Base-by-base conservation (phyloP, 208 protist genomes). In the Trypanosoma mega region DNA sequence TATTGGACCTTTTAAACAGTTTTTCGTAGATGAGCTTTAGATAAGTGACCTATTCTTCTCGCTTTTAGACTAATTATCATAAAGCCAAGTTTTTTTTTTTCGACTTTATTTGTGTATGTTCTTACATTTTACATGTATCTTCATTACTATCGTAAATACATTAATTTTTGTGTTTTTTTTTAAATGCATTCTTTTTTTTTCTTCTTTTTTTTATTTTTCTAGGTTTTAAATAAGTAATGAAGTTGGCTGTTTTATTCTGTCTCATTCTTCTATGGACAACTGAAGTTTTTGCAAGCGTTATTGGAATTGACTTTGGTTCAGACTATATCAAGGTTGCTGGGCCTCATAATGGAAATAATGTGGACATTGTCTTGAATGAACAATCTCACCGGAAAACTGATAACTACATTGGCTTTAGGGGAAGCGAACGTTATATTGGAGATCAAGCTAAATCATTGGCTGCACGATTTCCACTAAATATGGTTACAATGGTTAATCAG, bases 361-460 rank as follows among this genome's bases (percentile, higher is more conserved):
- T 98, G 23, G 90, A 98, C 71, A 95, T 98, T 57, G 89, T 98
- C 1, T 72, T 98, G 5, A 98, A 98, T 73, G 96, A 98, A 57
- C 78, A 97, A 48, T 94, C 91, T 14, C 73, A 85, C 41, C 79
- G 97, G 14, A 98, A 98, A 64, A 97, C 91, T 18, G 69, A 91
- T 16, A 93, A 86, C 36, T 90, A 80, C 33, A 78, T 98, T 60
- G 95, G 87, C 2, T 97, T 97, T 74, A 76, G 82, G 31, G 81
- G 85, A 56, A 78, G 72, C 26, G 96, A 98, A 24, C 70, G 92
- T 37, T 96, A 91, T 48, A 83, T 98, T 52, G 93, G 91, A 21
- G 80, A 91, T 5, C 72, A 87, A 23, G 94, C 94, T 3, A 86
- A 88, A 47, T 84, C 70, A 43, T 54, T 97, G 31, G 96, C 87